Evolutionary conservation across 495 filamentous ascomycete genomes (phyloP), one percentile per base, ranked within the genome.

Genomic region (Xylaria longipes): DNA sequence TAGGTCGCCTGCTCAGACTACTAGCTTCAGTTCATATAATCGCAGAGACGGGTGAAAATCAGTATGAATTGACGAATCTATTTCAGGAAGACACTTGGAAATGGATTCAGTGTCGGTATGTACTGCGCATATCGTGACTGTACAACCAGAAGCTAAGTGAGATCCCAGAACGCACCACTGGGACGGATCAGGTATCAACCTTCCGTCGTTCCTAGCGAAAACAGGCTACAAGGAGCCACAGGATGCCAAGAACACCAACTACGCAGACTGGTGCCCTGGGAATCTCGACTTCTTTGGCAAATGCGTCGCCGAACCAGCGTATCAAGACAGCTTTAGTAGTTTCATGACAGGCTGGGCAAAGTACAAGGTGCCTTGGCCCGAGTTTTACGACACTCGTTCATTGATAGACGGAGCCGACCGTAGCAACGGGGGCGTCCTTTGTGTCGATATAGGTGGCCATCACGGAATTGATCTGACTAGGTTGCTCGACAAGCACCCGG

Each of bases 391-490:
- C 48, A 79, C 77, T 7, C 48, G 22, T 14, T 43, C 69, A 4
- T 66, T 79, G 5, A 22, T 79, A 7, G 48, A 70, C 14, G 77
- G 75, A 0, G 75, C 77, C 5, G 75, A 79, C 58, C 37, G 73
- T 12, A 46, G 61, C 37, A 68, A 69, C 66, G 68, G 45, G 68
- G 70, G 3, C 31, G 37, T 35, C 69, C 77, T 12, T 48, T 85
- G 14, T 7, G 81, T 86, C 17, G 83, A 86, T 61, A 72, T 86
- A 2, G 83, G 81, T n/a, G 84, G 83, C 3, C 78, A 81, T 33
- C 74, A 75, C 2, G 84, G 84, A 17, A 74, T 81, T 57, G 81
- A 84, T 64, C 63, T 84, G 22, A 58, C 69, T n/a, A 73, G 54
- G 12, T 74, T 85, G 43, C 54, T 78, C 6, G 67, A 61, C 1